Base-by-base conservation (phyloP, 768 basidiomycete species). In the Kwoniella pini region DNA sequence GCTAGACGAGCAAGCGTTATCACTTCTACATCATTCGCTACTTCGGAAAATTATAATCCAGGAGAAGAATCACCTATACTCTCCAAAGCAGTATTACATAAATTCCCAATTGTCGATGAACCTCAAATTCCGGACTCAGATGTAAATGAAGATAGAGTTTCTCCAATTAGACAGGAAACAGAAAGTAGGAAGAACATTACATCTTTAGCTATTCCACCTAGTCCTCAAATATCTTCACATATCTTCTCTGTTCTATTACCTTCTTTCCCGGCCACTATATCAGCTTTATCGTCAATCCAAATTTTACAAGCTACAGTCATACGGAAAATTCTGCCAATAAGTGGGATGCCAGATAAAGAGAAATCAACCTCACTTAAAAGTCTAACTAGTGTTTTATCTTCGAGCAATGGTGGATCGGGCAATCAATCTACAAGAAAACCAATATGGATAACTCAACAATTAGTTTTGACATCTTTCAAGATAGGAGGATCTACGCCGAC, bases 391-490 rank as follows among this genome's bases (percentile, higher is more conserved):
- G 48, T 64, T 9, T 39, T 63, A 28, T 44, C 62, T 5, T 33
- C 39, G 2, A 21, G 30, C 17, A 40, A 30, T 15, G 33, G n/a
- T 27, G 31, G 24, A 26, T 30, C 56, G 11, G n/a, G 13, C 28
- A 26, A 27, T 17, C 17, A 36, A 10, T 6, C 31, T 12, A 9
- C 30, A 2, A 57, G 19, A 2, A 67, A 60, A 51, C 22, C 52
- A 24, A 49, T 51, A 10, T 67, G 65, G 65, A 49, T 58, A 27
- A 59, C 52, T 7, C 65, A 67, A 30, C 61, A 51, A 28, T 22
- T 67, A 12, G 65, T 67, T 3, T 38, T 67, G n/a, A 67, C 61
- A 6, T 59, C 57, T 13, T 67, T 67, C 59, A 57, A 58, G 28
- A 33, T 67, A 2, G 52, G 56, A 12, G 60, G 49, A 3, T 26